Evolutionary conservation across 352 stramenopile species (phyloP).

Genomic region (Phytophthora cryptogea): DNA sequence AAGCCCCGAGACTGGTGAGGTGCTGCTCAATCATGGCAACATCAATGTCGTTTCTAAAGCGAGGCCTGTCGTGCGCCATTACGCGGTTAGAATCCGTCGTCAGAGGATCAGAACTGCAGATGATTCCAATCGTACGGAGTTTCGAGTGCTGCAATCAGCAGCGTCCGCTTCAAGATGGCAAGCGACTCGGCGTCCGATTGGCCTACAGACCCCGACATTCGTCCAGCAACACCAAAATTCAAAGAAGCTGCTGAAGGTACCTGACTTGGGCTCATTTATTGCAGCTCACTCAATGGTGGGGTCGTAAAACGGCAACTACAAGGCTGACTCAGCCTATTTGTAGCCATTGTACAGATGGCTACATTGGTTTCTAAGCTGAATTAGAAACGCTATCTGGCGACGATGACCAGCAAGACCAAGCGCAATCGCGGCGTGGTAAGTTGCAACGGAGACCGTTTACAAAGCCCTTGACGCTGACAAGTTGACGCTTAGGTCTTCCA

Average conservation of each 20-base stretch:
- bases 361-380: not conserved
- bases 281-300: not conserved
- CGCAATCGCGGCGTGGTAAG: constrained; percentile 40
- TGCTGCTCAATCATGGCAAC: constrained; percentile 58
- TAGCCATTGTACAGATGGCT: constrained; percentile 1
- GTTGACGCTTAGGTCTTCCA: constrained; percentile 54
- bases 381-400: not conserved
- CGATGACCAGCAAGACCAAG: constrained; percentile 6
- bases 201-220: not conserved
- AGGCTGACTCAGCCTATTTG: not conserved
- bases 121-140: constrained; percentile 38
- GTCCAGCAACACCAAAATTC: constrained; percentile 6
- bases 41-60: constrained; percentile 65
- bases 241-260: not conserved
- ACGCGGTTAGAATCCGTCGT: not conserved
- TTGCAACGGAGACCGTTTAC: not conserved
- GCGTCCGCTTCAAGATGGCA: constrained; percentile 34
- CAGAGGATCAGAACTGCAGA: not conserved
- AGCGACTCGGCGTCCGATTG: constrained; percentile 19
- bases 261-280: constrained; percentile 6
- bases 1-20: constrained; percentile 45
- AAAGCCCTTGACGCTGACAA: constrained; percentile 1
- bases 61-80: constrained; percentile 30
- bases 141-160: constrained; percentile 53
- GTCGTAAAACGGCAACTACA: too few species aligned